phyloP scores from a whole-genome alignment of 768 basidiomycete species.

The Tulasnella sp. region DNA sequence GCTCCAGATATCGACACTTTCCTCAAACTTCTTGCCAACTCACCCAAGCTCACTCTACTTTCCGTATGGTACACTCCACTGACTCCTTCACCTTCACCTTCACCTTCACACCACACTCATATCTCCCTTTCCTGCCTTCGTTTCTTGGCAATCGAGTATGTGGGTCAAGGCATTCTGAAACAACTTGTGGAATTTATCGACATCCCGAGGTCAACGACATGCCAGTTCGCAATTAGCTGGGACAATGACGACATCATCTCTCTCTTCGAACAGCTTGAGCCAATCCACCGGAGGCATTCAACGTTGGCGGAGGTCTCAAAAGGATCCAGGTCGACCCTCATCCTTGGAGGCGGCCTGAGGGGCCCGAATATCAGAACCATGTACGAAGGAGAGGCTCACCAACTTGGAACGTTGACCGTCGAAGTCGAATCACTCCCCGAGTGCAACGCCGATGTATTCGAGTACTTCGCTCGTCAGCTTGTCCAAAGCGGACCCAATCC shows the following conservation, averaged over 20 bases:
- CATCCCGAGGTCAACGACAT: neutral
- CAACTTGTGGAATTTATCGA: neutral
- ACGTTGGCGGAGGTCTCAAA: neutral
- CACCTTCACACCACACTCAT: neutral
- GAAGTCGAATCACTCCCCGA: neutral
- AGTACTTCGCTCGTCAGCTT: neutral
- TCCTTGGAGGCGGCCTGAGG: no score
- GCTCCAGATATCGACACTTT: neutral
- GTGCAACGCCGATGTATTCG: neutral
- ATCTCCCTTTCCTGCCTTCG: neutral
- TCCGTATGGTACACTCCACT: neutral
- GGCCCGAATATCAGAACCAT: no score
- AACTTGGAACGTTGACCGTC: neutral
- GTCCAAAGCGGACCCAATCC: neutral
- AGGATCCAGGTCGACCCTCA: neutral
- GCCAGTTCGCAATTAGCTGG: neutral
- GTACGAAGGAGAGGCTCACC: neutral
- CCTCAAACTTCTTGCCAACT: neutral
- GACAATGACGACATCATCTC: no score
- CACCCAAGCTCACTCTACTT: neutral
- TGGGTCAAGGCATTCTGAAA: neutral
- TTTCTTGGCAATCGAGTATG: neutral
- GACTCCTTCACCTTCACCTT: neutral
- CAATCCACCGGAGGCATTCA: neutral
- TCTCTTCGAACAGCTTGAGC: neutral